phyloP scores from a whole-genome alignment of 345 rosid genomes.

The Euphorbia tirucalli region DNA sequence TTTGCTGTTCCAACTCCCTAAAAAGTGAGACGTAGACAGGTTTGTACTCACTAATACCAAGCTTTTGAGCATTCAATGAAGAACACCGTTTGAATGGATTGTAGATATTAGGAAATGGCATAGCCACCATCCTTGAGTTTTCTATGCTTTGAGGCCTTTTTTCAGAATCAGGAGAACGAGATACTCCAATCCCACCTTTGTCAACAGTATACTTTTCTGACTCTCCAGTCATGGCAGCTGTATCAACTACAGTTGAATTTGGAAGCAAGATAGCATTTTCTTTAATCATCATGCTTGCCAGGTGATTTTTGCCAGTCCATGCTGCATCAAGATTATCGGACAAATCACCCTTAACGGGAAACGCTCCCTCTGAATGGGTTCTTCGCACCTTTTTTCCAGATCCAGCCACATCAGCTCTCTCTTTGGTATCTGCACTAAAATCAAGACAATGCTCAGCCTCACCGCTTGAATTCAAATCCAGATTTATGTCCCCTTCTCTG shows the following conservation, averaged over 20 bases:
- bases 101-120: slow-evolving; percentile 48
- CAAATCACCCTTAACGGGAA: slow-evolving; percentile 39
- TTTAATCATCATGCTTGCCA: slow-evolving; percentile 28
- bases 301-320: slow-evolving; percentile 61
- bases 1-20: slow-evolving; percentile 16
- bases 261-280: slow-evolving; percentile 33
- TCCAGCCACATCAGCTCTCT: slow-evolving; percentile 38
- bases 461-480: slow-evolving; percentile 29
- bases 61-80: slow-evolving; percentile 48
- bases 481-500: slow-evolving; percentile 34
- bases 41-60: slow-evolving; percentile 39
- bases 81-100: slow-evolving; percentile 39
- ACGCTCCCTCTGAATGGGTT: slow-evolving; percentile 50
- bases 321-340: slow-evolving; percentile 42
- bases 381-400: slow-evolving; percentile 42
- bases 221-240: slow-evolving; percentile 23
- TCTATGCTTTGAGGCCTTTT: slow-evolving; percentile 30
- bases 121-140: slow-evolving; percentile 20
- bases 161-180: slow-evolving; percentile 17
- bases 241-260: slow-evolving; percentile 25
- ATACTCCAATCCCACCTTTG: slow-evolving; percentile 32
- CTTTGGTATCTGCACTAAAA: slow-evolving; percentile 29
- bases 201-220: slow-evolving; percentile 22
- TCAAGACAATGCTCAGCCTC: slow-evolving; percentile 35
- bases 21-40: slow-evolving; percentile 17